Conservation (phyloP, 805 yeast species). For the Grigorovia transvaalensis region DNA sequence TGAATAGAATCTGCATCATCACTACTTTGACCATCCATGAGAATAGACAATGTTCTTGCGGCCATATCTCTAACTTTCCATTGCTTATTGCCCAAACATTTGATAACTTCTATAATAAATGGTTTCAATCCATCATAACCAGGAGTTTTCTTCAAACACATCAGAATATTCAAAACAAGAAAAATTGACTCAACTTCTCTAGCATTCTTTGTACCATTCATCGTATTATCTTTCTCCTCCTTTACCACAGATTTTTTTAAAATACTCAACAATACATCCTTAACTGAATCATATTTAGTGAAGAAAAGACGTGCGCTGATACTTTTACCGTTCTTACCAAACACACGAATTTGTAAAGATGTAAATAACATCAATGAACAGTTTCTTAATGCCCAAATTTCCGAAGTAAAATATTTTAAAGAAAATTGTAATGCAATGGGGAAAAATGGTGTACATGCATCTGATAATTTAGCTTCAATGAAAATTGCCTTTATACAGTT, state of each 20-base stretch:
- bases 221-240: slow-evolving; percentile 7
- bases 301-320: slow-evolving; percentile 62
- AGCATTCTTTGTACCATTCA: not conserved
- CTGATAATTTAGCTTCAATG: slow-evolving; percentile 57
- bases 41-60: slow-evolving; percentile 53
- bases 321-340: slow-evolving; percentile 44
- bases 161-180: slow-evolving; percentile 63
- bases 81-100: slow-evolving; percentile 40
- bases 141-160: slow-evolving; percentile 54
- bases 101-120: slow-evolving; percentile 39
- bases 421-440: slow-evolving; percentile 52
- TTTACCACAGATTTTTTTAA: slow-evolving; percentile 26
- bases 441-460: slow-evolving; percentile 39
- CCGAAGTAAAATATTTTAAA: slow-evolving; percentile 50
- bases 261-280: slow-evolving; percentile 37
- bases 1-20: slow-evolving; percentile 24
- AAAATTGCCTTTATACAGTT: slow-evolving; percentile 72
- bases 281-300: slow-evolving; percentile 46
- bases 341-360: slow-evolving; percentile 67
- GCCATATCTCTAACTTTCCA: slow-evolving; percentile 91
- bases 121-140: slow-evolving; percentile 42
- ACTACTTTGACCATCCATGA: slow-evolving; percentile 25
- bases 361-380: slow-evolving; percentile 91
- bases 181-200: slow-evolving; percentile 50
- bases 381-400: slow-evolving; percentile 79